Conservation (phyloP, 2,329 filamentous ascomycete species). For the Fusarium robinianum region DNA sequence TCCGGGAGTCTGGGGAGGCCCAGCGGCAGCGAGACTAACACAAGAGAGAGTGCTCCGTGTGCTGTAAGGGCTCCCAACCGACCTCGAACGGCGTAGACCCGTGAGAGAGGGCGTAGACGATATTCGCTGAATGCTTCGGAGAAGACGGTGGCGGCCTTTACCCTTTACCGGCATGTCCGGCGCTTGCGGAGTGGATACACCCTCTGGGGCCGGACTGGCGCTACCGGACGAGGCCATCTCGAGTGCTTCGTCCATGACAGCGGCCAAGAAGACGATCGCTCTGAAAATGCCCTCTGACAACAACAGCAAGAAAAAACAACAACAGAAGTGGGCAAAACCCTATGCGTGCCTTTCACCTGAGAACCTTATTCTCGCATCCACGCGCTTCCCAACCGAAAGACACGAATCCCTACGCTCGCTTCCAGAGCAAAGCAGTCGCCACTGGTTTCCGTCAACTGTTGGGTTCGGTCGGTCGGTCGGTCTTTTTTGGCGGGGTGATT, state of each 20-base stretch:
- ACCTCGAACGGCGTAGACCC: slow-evolving; percentile 65
- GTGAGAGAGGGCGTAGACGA: slow-evolving; percentile 77
- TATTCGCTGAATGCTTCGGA: slow-evolving; percentile 78
- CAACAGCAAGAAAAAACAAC: neutral
- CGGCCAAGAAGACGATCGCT: slow-evolving; percentile 3
- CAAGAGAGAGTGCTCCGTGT: slow-evolving; percentile 57
- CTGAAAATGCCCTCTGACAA: no score
- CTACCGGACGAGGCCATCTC: slow-evolving; percentile 30
- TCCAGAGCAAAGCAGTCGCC: neutral
- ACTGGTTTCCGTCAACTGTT: slow-evolving; percentile 4
- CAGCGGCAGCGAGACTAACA: slow-evolving; percentile 54
- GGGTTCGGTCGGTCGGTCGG: slow-evolving; percentile 12
- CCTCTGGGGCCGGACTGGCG: slow-evolving; percentile 35
- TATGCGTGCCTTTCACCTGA: neutral
- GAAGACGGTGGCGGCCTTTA: slow-evolving; percentile 70
- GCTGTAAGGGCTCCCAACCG: slow-evolving; percentile 71
- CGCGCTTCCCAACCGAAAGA: neutral
- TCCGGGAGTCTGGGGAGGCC: slow-evolving; percentile 36
- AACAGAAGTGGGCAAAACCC: neutral
- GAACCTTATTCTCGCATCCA: neutral
- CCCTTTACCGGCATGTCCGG: slow-evolving; percentile 52
- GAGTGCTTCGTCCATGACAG: slow-evolving; percentile 34
- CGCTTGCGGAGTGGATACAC: slow-evolving; percentile 33
- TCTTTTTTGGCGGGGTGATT: slow-evolving; percentile 23
- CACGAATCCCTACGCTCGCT: no score